These are phyloP conservation scores for Penicillium hordei DNA, from an alignment of 2,329 filamentous ascomycete species.

Conservation along the genomic window DNA sequence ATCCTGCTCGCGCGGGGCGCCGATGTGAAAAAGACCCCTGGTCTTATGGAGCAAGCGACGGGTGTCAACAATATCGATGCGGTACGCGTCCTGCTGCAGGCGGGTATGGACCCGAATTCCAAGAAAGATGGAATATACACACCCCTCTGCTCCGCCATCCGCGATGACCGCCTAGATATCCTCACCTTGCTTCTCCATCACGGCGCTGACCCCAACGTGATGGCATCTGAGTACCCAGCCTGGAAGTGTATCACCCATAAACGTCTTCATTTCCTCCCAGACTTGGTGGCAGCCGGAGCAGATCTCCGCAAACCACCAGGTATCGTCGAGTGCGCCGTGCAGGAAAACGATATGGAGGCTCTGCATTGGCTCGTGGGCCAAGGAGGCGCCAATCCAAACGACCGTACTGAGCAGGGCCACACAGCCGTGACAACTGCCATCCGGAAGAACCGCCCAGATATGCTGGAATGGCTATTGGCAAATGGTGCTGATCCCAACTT, in stretches of 20 bases:
- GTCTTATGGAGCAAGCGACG: conserved; percentile 64
- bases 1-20: conserved; percentile 61
- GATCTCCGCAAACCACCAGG: conserved; percentile 62
- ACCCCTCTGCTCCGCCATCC: conserved; percentile 66
- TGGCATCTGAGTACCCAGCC: conserved; percentile 63
- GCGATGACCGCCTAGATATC: conserved; percentile 64
- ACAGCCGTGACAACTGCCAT: conserved; percentile 68
- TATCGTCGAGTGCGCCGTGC: conserved; percentile 65
- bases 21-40: conserved; percentile 59
- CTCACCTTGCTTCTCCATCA: conserved; percentile 58
- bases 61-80: conserved; percentile 65
- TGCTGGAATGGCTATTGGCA: conserved; percentile 59
- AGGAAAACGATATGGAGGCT: conserved; percentile 61
- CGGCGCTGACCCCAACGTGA: conserved; percentile 54
- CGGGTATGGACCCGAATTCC: conserved; percentile 60
- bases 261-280: conserved; percentile 58
- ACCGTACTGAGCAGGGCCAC: conserved; percentile 56
- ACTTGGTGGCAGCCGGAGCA: conserved; percentile 60
- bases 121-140: conserved; percentile 68
- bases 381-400: conserved; percentile 59
- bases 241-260: conserved; percentile 70
- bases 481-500: conserved; percentile 63
- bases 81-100: conserved; percentile 57
- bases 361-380: conserved; percentile 61
- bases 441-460: conserved; percentile 57